phyloP scores from a whole-genome alignment of 2,329 filamentous ascomycete genomes.

The Diaporthe velutina region DNA sequence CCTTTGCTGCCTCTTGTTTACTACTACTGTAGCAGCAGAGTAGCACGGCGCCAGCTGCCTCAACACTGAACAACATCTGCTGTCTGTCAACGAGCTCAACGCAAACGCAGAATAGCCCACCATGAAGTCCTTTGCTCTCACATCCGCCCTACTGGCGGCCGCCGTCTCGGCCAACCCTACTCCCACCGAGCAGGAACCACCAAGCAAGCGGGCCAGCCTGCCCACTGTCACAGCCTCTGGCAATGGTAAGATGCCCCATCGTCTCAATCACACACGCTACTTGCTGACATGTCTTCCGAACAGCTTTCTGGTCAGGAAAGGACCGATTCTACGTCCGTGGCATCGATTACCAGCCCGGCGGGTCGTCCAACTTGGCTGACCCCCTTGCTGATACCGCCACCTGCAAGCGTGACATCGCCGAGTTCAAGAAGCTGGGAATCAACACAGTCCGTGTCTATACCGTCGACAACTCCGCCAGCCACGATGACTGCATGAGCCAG shows the following conservation, averaged over 20 bases:
- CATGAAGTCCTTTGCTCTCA: slow-evolving; percentile 64
- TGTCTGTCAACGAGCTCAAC: not conserved
- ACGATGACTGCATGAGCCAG: slow-evolving; percentile 87
- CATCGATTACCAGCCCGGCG: slow-evolving; percentile 74
- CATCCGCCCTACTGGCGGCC: slow-evolving; percentile 62
- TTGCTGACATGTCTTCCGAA: not conserved
- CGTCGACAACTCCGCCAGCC: slow-evolving; percentile 85
- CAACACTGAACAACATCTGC: not conserved
- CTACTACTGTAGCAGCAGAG: not conserved
- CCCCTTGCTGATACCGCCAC: slow-evolving; percentile 78
- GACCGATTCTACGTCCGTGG: slow-evolving; percentile 71
- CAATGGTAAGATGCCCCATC: slow-evolving; percentile 60
- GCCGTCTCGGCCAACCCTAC: slow-evolving; percentile 64
- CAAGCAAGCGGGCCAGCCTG: slow-evolving; percentile 63
- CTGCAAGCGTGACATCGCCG: slow-evolving; percentile 83
- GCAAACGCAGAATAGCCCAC: slow-evolving; percentile 41
- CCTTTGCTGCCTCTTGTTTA: slow-evolving; percentile 7
- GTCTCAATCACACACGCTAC: not conserved
- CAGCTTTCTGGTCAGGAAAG: slow-evolving; percentile 68
- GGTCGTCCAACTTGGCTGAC: slow-evolving; percentile 70
- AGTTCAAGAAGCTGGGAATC: slow-evolving; percentile 88
- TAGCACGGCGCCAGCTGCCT: not conserved
- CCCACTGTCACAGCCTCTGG: slow-evolving; percentile 66
- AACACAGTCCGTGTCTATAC: slow-evolving; percentile 96
- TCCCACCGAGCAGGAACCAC: slow-evolving; percentile 59